Evolutionary conservation across 2,329 filamentous ascomycete genomes (phyloP).

Genomic region (Periconia digitata): DNA sequence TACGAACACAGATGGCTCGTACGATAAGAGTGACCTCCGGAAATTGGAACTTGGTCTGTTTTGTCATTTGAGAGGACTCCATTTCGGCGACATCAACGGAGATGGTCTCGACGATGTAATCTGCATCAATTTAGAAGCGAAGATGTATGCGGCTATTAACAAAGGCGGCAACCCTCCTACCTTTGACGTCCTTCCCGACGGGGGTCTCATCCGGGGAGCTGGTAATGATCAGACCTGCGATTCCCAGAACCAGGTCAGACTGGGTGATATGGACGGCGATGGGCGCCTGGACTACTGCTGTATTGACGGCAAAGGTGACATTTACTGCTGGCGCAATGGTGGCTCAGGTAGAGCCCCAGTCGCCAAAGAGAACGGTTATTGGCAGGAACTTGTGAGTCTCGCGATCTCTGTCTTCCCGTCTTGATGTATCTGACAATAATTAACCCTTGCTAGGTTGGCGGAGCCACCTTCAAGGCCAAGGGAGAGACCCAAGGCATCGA

Average conservation of each 20-base stretch:
- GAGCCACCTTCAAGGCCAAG: slow-evolving; percentile 7
- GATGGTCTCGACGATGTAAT: slow-evolving; percentile 36
- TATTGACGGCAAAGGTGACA: slow-evolving; percentile 22
- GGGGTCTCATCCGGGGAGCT: slow-evolving; percentile 16
- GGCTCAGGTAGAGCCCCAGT: slow-evolving; percentile 26
- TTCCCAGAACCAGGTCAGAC: slow-evolving; percentile 18
- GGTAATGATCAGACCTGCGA: not conserved
- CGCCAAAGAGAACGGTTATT: slow-evolving; percentile 21
- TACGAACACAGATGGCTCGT: not conserved
- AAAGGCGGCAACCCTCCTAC: slow-evolving; percentile 20
- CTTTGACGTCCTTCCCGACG: slow-evolving; percentile 24
- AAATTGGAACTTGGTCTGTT: not conserved
- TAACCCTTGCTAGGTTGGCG: too few species aligned
- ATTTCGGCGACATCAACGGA: slow-evolving; percentile 31
- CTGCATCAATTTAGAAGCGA: slow-evolving; percentile 16
- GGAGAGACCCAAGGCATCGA: slow-evolving; percentile 2
- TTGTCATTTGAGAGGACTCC: slow-evolving; percentile 2
- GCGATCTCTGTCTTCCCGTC: too few species aligned
- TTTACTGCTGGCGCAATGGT: slow-evolving; percentile 39
- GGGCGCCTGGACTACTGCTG: slow-evolving; percentile 40
- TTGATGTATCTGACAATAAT: too few species aligned
- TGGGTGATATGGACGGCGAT: slow-evolving; percentile 41
- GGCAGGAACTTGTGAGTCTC: slow-evolving; percentile 41
- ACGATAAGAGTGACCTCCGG: too few species aligned
- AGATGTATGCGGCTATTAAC: slow-evolving; percentile 18